Evolutionary conservation across 2,329 filamentous ascomycete genomes (phyloP), one percentile per base, ranked within the genome.

Genomic region (Epichloe glyceriae): DNA sequence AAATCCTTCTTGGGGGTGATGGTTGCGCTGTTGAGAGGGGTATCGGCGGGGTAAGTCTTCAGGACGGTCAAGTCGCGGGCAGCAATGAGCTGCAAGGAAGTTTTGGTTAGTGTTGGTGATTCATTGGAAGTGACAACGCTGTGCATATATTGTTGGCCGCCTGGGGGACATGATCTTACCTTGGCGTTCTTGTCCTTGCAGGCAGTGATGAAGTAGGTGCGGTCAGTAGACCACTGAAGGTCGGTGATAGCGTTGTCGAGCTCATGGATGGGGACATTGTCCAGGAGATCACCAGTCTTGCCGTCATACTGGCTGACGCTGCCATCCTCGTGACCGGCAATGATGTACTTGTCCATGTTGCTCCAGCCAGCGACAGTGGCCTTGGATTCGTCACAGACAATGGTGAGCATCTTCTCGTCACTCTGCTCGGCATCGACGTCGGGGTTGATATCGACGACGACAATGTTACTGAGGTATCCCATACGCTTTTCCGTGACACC

Each of bases 401-500:
- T 98, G 60, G 83, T 86, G 67, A 97, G 70, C 57, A 72, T 76
- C 64, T 84, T 86, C 74, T 96, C 90, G 62, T 89, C 82, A 59
- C 75, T 81, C 76, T 98, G 93, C 68, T 88, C 81, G 56, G 84
- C 88, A 56, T 90, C 75, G 56, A 86, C 79, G 65, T 95, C 89
- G 58, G 83, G 80, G 69, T 82, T 83, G 76, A 98, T 86, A 67
- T 95, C 87, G 65, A 94, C 79, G 57, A 97, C 89, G 55, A 91
- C 84, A 63, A 98, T 96, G 60, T 90, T 95, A 66, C 88, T 88
- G 58, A 97, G 78, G 72, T 88, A 91, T 60, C 93, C 93, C 82
- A 95, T 95, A 64, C 93, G 88, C 85, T 96, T 95, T 76, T 98
- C 93, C 50, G 93, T 98, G 56, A 98, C 90, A 56, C 88, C 91